These are phyloP conservation scores for Bothriochloa decipiens DNA, from an alignment of 176 grass and related monocot genomes.

Conservation along the genomic window DNA sequence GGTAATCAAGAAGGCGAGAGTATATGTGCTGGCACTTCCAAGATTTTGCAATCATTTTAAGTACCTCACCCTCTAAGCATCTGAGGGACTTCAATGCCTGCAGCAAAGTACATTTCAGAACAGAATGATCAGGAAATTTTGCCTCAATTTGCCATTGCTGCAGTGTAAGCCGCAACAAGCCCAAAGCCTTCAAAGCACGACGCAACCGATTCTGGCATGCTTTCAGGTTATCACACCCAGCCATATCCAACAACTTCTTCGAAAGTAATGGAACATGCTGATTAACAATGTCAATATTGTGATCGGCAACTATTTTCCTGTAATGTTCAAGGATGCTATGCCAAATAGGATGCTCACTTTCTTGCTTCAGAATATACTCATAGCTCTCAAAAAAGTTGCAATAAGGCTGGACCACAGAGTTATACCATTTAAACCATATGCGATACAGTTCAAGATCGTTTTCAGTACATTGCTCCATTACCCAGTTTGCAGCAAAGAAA, in stretches of 20 bases:
- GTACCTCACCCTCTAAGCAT: constrained; percentile 63
- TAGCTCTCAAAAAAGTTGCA: constrained; percentile 73
- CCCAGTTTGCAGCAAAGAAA: constrained; percentile 95
- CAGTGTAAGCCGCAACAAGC: constrained; percentile 64
- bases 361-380: constrained; percentile 54
- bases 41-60: constrained; percentile 57
- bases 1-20: constrained; percentile 68
- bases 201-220: constrained; percentile 41
- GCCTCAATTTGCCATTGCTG: constrained; percentile 77
- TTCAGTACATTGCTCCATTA: constrained; percentile 75
- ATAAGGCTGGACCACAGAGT: constrained; percentile 54
- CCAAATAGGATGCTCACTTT: constrained; percentile 76
- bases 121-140: constrained; percentile 45
- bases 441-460: constrained; percentile 62
- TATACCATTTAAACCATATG: constrained; percentile 73
- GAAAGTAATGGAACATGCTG: constrained; percentile 70
- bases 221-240: constrained; percentile 48
- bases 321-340: constrained; percentile 60
- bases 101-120: constrained; percentile 40
- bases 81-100: constrained; percentile 66
- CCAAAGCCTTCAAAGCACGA: constrained; percentile 55
- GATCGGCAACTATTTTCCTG: constrained; percentile 58
- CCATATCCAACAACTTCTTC: constrained; percentile 57
- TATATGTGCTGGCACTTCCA: constrained; percentile 58
- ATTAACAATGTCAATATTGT: constrained; percentile 58